These are phyloP conservation scores for Sclerotinia subarctica DNA, from an alignment of 2,329 filamentous ascomycete species.

Conservation along the genomic window DNA sequence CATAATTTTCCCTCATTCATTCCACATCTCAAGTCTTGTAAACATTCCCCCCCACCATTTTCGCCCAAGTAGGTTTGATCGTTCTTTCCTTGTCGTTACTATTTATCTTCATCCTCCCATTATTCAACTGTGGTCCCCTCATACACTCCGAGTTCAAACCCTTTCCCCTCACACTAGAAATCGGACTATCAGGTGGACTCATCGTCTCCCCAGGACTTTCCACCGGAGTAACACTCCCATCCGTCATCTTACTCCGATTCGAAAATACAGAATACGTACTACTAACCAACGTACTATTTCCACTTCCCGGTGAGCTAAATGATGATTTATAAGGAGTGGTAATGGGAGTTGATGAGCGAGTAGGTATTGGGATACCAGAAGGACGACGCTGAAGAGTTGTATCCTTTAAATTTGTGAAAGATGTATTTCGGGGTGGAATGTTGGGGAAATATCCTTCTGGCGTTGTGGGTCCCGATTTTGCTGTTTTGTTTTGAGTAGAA, in stretches of 20 bases:
- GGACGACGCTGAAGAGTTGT: slow-evolving; percentile 1
- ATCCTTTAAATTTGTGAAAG: slow-evolving; percentile 13
- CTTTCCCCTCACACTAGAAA: neutral
- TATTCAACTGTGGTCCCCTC: neutral
- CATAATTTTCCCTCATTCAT: neutral
- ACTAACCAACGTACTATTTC: slow-evolving; percentile 25
- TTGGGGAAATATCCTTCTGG: slow-evolving; percentile 5
- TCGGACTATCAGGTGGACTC: slow-evolving; percentile 26
- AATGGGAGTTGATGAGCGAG: slow-evolving; percentile 26
- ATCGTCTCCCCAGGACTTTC: slow-evolving; percentile 22
- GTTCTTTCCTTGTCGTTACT: slow-evolving; percentile 1
- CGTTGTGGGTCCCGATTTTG: neutral
- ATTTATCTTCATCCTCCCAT: neutral
- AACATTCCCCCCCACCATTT: slow-evolving; percentile 12
- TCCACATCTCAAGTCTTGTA: neutral
- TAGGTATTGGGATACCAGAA: slow-evolving; percentile 18
- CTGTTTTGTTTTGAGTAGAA: neutral
- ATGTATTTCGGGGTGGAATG: slow-evolving; percentile 17
- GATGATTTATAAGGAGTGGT: slow-evolving; percentile 12
- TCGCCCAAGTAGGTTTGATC: slow-evolving; percentile 22
- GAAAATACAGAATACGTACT: slow-evolving; percentile 29
- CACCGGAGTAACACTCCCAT: slow-evolving; percentile 26
- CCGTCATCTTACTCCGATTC: slow-evolving; percentile 20
- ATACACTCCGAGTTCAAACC: neutral
- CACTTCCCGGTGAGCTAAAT: slow-evolving; percentile 24